phyloP scores from a whole-genome alignment of 1,139 yeast species.

The Geotrichum restrictum region DNA sequence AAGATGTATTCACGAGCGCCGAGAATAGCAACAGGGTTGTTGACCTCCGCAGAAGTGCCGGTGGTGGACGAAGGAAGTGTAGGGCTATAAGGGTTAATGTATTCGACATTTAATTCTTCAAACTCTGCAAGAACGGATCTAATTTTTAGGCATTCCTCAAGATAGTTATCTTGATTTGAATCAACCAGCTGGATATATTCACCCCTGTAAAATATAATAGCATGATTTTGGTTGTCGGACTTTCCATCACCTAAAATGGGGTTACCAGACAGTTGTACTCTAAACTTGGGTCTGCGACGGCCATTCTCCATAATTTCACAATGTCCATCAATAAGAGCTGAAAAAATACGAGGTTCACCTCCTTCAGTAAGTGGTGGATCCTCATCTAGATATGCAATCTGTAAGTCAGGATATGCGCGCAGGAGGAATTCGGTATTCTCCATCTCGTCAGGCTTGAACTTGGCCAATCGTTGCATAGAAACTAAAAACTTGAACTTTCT shows the following conservation, averaged over 20 bases:
- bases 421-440: slow-evolving; percentile 97
- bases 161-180: slow-evolving; percentile 97
- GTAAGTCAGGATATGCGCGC: slow-evolving; percentile 97
- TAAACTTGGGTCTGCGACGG: slow-evolving; percentile 96
- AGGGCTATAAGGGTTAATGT: slow-evolving; percentile 46
- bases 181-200: slow-evolving; percentile 96
- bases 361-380: slow-evolving; percentile 86
- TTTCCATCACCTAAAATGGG: slow-evolving; percentile 99
- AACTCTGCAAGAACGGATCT: slow-evolving; percentile 97
- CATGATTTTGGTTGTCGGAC: slow-evolving; percentile 97
- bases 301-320: slow-evolving; percentile 97
- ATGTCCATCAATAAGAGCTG: slow-evolving; percentile 97
- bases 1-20: slow-evolving; percentile 99
- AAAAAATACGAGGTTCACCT: slow-evolving; percentile 94
- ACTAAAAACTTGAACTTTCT: slow-evolving; percentile 96
- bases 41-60: slow-evolving; percentile 39
- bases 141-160: slow-evolving; percentile 97
- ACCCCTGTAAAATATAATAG: slow-evolving; percentile 96
- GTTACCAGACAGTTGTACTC: slow-evolving; percentile 96
- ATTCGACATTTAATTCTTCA: slow-evolving; percentile 78
- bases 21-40: slow-evolving; percentile 90
- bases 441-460: slow-evolving; percentile 94
- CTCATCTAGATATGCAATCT: slow-evolving; percentile 96
- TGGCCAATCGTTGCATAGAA: slow-evolving; percentile 97
- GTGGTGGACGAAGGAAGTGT: slow-evolving; percentile 22